Percentiles rank a stretch among this genome's conserved stretches.
Conservation (phyloP, 208 protist species). For the Crithidia expoeki region DNA sequence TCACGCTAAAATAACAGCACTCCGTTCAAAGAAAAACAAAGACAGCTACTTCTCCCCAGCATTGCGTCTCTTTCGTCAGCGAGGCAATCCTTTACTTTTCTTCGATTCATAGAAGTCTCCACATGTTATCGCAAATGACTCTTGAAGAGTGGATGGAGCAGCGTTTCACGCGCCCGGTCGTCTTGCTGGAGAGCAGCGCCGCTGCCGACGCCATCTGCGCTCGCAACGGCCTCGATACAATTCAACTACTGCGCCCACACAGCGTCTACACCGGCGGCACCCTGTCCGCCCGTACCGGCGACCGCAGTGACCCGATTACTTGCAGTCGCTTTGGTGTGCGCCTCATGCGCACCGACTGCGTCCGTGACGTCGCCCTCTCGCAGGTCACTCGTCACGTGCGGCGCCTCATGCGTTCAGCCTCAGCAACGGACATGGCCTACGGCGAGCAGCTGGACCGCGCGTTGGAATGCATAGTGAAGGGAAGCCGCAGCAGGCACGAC, state of each 20-base stretch:
- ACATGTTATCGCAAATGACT: constrained; percentile 18
- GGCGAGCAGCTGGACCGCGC: constrained; percentile 76
- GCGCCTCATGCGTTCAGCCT: constrained; percentile 36
- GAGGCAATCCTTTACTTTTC: constrained; percentile 4
- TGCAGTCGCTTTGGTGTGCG: constrained; percentile 77
- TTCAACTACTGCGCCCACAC: constrained; percentile 82
- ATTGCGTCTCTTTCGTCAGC: no score
- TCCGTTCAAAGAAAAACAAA: no score
- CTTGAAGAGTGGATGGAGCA: constrained; percentile 64
- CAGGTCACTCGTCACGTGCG: constrained; percentile 43
- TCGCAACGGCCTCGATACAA: constrained; percentile 67
- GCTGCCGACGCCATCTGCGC: constrained; percentile 46
- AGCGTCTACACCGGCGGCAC: constrained; percentile 41
- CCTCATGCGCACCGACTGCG: constrained; percentile 64
- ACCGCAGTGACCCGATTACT: constrained; percentile 52
- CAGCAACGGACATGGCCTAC: constrained; percentile 68
- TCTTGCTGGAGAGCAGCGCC: constrained; percentile 62
- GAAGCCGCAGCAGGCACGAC: constrained; percentile 29
- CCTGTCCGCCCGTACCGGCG: constrained; percentile 47
- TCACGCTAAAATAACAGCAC: no score
- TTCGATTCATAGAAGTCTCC: constrained; percentile 1
- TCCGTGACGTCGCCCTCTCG: constrained; percentile 42
- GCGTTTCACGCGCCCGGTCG: constrained; percentile 73
- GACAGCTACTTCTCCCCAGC: no score
- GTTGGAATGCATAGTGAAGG: constrained; percentile 45